A percentile compares a stretch with the other conserved stretches of the same genome.
phyloP scores from a whole-genome alignment of 2,329 filamentous ascomycete genomes.

The Talaromyces sp. region DNA sequence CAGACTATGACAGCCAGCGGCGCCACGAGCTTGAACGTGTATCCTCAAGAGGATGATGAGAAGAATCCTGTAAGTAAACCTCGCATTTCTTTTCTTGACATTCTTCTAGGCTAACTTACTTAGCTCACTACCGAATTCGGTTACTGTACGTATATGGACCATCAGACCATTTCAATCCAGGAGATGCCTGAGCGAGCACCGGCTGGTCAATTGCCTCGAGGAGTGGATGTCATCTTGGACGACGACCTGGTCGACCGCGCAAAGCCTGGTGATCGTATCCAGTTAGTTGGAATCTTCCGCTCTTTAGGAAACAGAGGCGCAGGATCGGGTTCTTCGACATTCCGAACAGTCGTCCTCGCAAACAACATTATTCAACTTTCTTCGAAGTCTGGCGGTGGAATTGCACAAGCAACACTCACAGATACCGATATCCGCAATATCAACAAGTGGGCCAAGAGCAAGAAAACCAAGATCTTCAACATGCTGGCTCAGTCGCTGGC shows the following conservation, averaged over 20 bases:
- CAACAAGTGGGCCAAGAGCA: conserved; percentile 82
- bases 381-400: conserved; percentile 91
- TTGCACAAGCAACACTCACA: conserved; percentile 87
- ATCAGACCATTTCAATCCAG: conserved; percentile 96
- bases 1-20: conserved; percentile 94
- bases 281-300: conserved; percentile 93
- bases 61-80: conserved; percentile 67
- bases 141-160: conserved; percentile 91
- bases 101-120: conserved; percentile 2
- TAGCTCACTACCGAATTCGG: conserved; percentile 89
- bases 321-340: conserved; percentile 83
- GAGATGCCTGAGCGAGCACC: conserved; percentile 98
- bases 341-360: conserved; percentile 88
- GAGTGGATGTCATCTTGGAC: conserved; percentile 94
- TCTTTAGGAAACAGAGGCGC: conserved; percentile 94
- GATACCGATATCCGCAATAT: conserved; percentile 98
- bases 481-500: conserved; percentile 90
- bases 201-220: conserved; percentile 88
- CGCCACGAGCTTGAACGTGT: conserved; percentile 84
- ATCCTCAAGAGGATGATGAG: conserved; percentile 89
- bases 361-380: conserved; percentile 95
- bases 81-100: background rate
- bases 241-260: conserved; percentile 93
- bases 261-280: conserved; percentile 93
- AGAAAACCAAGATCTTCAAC: conserved; percentile 85